Percentiles rank a stretch among this genome's conserved stretches.
Evolutionary conservation across 1,284 basidiomycete species (phyloP).

Genomic region (Sphaerobolus stellatus): DNA sequence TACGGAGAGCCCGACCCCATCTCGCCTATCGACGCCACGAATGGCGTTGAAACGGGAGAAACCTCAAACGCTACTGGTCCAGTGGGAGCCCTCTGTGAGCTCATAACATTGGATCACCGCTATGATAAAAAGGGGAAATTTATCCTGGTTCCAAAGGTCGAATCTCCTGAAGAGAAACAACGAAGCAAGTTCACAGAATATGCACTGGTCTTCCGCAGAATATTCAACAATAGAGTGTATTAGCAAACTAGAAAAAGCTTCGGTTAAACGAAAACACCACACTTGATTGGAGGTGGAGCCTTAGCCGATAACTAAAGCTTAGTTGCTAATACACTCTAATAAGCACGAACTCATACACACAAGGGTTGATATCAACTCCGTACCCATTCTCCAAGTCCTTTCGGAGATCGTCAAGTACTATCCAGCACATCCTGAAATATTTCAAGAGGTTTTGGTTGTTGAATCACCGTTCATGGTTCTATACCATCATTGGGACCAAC

Average conservation of each 20-base stretch:
- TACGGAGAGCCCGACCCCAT: background rate
- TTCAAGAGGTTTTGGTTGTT: background rate
- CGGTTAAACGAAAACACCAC: no score
- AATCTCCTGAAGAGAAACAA: background rate
- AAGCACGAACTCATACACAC: background rate
- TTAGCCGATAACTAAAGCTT: no score
- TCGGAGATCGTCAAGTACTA: background rate
- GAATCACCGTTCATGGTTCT: background rate
- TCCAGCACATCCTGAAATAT: background rate
- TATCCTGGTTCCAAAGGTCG: background rate
- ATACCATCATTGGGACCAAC: background rate
- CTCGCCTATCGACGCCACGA: background rate
- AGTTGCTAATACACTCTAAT: no score
- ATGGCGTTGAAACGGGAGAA: background rate
- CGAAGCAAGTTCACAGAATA: background rate
- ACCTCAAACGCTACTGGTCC: background rate
- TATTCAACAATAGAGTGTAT: background rate
- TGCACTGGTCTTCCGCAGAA: background rate
- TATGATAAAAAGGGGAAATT: background rate
- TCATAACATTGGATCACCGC: background rate
- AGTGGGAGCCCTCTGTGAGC: background rate
- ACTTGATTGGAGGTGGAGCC: no score
- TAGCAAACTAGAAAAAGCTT: no score
- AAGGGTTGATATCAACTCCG: background rate
- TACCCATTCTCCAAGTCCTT: background rate